Evolutionary conservation across 75 land plant genomes (phyloP).

Genomic region (Ceratopteris richardii): DNA sequence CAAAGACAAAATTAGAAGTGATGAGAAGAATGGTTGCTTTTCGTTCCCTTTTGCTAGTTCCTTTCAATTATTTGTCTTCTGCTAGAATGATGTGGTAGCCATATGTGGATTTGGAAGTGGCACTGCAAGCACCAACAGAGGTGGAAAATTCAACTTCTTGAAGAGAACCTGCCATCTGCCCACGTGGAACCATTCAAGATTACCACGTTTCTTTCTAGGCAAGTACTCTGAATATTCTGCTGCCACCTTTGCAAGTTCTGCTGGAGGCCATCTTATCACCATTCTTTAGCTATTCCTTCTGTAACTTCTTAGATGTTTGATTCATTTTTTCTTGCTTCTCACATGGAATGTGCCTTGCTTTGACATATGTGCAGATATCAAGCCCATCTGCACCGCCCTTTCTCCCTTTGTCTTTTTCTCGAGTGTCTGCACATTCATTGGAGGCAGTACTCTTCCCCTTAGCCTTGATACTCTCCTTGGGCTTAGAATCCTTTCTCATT

Average conservation of each 20-base stretch:
- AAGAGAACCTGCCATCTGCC: too few relatives aligned
- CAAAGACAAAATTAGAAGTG: too few relatives aligned
- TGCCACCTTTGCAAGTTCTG: conserved; percentile 92
- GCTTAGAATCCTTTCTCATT: conserved; percentile 65
- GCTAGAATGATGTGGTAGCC: too few relatives aligned
- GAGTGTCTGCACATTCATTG: conserved; percentile 36
- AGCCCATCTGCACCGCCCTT: conserved; percentile 55
- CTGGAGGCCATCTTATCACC: conserved; percentile 90
- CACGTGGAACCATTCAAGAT: too few relatives aligned
- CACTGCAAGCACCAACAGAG: too few relatives aligned
- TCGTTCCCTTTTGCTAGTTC: too few relatives aligned
- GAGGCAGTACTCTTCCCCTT: conserved; percentile 65
- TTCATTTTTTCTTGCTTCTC: conserved; percentile 86
- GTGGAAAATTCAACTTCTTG: too few relatives aligned
- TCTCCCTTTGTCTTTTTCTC: conserved; percentile 75
- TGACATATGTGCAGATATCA: conserved; percentile 95
- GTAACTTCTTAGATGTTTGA: conserved; percentile 81
- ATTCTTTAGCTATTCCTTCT: conserved; percentile 77
- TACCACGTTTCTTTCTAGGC: too few relatives aligned
- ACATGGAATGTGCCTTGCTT: conserved; percentile 78
- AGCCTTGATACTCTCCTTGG: conserved; percentile 38
- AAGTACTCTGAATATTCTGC: too few relatives aligned
- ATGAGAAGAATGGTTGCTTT: too few relatives aligned
- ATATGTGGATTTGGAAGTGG: too few relatives aligned
- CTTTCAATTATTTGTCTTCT: too few relatives aligned